Evolutionary conservation across 306 rosid genomes (phyloP), one percentile per base, ranked within the genome.

Genomic region (Mucuna pruriens): DNA sequence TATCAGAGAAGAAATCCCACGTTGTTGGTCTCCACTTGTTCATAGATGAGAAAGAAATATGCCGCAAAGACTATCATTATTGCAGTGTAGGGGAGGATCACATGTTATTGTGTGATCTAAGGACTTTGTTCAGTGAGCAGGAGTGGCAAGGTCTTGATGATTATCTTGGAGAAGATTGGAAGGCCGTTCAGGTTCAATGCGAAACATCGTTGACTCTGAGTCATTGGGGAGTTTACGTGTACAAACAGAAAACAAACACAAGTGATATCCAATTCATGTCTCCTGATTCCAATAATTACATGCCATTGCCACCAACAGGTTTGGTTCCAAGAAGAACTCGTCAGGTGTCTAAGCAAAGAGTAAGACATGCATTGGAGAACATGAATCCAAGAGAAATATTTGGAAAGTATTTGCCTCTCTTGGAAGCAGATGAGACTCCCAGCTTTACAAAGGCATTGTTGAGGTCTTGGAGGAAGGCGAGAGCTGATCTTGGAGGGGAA

Each of bases 91-190:
- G 20, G 0, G 26, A 66, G 36, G 20, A 44, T 49, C 12, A 66
- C 13, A 51, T 77, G 65, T 1, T 7, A 2, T 2, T 51, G 11
- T 22, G 61, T 48, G 75, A 65, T 22, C 9, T 65, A 5, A 55
- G n/a, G 4, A 17, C 1, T 29, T 71, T 71, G 61, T 71, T 46
- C 61, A 26, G 2, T n/a, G 42, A 46, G 0, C 16, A 71, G 16
- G 76, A 71, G 42, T 46, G 76, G 44, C 8, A 46, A 15, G 61
- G 25, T 9, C 76, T 71, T 71, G 61, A 71, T 71, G 25, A 15
- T 1, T 2, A 9, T 26, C 0, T 71, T 46, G 61, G 44, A 7
- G 76, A 45, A 25, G 61, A 63, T 12, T 76, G 82, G 82, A 77
- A 65, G 54, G 54, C 55, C 19, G 2, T 77, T 65, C 82, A 77